A percentile compares a stretch with the other conserved stretches of the same genome.
phyloP scores from a whole-genome alignment of 495 filamentous ascomycete species.

The Lineolata rhizophorae region DNA sequence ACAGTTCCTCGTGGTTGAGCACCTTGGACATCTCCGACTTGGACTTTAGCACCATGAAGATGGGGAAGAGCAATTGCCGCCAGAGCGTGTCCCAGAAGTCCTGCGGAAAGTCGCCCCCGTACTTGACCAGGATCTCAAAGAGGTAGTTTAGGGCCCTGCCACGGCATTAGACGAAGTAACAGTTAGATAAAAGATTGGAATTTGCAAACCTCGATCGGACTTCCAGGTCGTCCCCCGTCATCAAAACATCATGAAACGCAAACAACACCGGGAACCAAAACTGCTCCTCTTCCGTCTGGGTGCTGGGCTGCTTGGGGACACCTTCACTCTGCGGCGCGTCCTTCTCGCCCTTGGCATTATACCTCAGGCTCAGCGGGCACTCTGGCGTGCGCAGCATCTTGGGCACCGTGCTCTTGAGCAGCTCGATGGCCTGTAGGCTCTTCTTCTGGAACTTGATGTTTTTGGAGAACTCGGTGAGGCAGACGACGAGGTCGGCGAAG shows the following conservation, averaged over 20 bases:
- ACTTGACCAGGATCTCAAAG: constrained; percentile 74
- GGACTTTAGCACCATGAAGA: constrained; percentile 93
- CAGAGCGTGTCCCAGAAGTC: constrained; percentile 98
- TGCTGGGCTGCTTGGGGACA: constrained; percentile 27
- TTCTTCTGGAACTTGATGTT: constrained; percentile 97
- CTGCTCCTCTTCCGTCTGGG: constrained; percentile 73
- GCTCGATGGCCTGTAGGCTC: constrained; percentile 88
- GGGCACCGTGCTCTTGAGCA: constrained; percentile 69
- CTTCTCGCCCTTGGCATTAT: constrained; percentile 13
- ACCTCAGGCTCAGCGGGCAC: constrained; percentile 58
- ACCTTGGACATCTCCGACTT: constrained; percentile 90
- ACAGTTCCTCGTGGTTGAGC: constrained; percentile 81
- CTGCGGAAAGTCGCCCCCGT: constrained; percentile 76
- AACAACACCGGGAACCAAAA: constrained; percentile 98
- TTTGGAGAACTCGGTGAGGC: constrained; percentile 94
- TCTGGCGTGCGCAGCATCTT: constrained; percentile 93
- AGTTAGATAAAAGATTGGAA: constrained; percentile 97
- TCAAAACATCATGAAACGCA: constrained; percentile 94
- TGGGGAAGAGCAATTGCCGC: constrained; percentile 88
- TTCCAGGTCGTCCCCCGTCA: constrained; percentile 98
- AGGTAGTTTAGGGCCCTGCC: constrained; percentile 84
- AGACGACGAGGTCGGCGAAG: constrained; percentile 90
- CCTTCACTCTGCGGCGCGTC: constrained; percentile 23
- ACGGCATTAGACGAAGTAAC: constrained; percentile 87
- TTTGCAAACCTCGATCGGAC: constrained; percentile 85